phyloP scores from a whole-genome alignment of 148 eudicot species.

The Rhododendron molle region DNA sequence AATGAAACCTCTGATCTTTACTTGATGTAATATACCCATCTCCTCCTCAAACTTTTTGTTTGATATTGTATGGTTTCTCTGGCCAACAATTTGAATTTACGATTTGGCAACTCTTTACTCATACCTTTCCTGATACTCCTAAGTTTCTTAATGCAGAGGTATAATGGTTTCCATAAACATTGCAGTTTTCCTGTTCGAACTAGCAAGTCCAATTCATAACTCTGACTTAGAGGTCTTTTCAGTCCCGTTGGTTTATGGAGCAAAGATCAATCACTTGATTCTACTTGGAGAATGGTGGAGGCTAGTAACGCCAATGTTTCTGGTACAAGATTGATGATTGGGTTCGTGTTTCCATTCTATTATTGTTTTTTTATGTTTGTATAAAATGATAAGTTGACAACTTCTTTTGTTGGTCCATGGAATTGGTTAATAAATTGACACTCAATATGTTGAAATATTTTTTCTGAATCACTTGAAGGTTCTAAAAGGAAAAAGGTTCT shows the following conservation, averaged over 20 bases:
- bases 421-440: neutral
- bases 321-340: conserved; percentile 79
- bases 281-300: conserved; percentile 90
- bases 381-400: neutral
- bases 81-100: neutral
- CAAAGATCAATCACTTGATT: conserved; percentile 79
- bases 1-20: conserved; percentile 52
- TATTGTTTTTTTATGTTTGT: conserved; percentile 14
- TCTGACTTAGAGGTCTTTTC: conserved; percentile 58
- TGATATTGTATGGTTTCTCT: neutral
- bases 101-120: neutral
- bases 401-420: neutral
- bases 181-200: conserved; percentile 73
- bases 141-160: conserved; percentile 49
- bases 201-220: conserved; percentile 71
- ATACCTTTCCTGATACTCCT: neutral
- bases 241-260: conserved; percentile 70
- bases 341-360: conserved; percentile 59
- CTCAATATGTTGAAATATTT: neutral
- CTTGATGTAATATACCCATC: conserved; percentile 43
- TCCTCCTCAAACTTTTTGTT: neutral
- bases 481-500: neutral
- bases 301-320: conserved; percentile 93
- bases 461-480: neutral
- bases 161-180: conserved; percentile 57